Percentiles rank a stretch among this genome's conserved stretches.
Conservation (phyloP, 768 basidiomycete species). For the Trametes elegans region DNA sequence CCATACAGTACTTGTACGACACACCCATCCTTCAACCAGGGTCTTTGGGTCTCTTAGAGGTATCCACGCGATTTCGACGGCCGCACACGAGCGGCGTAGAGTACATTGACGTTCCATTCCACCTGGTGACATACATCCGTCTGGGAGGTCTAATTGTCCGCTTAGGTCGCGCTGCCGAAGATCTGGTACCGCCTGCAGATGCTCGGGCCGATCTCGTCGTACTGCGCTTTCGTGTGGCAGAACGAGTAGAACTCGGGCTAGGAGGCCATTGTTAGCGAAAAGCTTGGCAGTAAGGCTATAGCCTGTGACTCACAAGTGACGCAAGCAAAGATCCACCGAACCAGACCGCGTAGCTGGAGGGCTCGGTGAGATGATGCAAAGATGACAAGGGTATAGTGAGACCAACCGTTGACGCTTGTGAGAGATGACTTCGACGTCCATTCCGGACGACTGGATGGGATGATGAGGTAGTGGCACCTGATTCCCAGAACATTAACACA, state of each 20-base stretch:
- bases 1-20: neutral
- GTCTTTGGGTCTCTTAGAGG: neutral
- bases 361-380: slow-evolving; percentile 1
- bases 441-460: slow-evolving; percentile 76
- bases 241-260: slow-evolving; percentile 95
- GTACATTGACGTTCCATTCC: slow-evolving; percentile 18
- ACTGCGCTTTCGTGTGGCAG: slow-evolving; percentile 93
- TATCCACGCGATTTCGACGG: neutral
- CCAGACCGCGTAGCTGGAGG: slow-evolving; percentile 86
- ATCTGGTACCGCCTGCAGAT: slow-evolving; percentile 93
- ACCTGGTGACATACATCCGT: slow-evolving; percentile 10
- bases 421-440: slow-evolving; percentile 97
- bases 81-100: slow-evolving; percentile 7
- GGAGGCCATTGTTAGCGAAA: neutral
- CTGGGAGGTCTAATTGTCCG: neutral
- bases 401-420: slow-evolving; percentile 92
- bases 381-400: neutral
- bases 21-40: neutral
- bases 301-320: slow-evolving; percentile 64
- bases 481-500: slow-evolving; percentile 19
- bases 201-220: slow-evolving; percentile 90
- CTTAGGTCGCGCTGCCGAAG: slow-evolving; percentile 82
- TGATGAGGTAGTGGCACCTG: neutral
- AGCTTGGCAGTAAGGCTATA: neutral
- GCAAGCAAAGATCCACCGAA: slow-evolving; percentile 95